Evolutionary conservation across 2,329 filamentous ascomycete species (phyloP).

Genomic region (Aspergillus aculeatinus): DNA sequence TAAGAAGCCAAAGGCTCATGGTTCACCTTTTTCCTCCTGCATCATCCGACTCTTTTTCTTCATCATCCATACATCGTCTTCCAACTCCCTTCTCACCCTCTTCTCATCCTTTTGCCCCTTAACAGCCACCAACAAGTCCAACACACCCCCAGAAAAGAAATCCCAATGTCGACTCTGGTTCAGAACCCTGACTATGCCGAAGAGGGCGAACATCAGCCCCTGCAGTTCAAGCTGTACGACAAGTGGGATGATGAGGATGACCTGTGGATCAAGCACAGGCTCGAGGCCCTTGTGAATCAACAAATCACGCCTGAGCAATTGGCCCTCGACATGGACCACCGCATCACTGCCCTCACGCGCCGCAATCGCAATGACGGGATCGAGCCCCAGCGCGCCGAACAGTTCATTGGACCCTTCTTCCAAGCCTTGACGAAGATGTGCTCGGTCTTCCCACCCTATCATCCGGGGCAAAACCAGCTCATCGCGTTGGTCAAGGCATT

Average conservation of each 20-base stretch:
- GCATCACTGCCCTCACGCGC: neutral
- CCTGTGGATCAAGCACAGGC: neutral
- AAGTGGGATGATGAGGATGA: neutral
- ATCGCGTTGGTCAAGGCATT: neutral
- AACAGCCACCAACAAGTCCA: too few species aligned
- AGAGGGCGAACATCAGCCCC: too few species aligned
- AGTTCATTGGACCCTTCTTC: neutral
- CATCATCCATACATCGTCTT: too few species aligned
- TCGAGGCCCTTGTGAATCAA: neutral
- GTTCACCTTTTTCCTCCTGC: too few species aligned
- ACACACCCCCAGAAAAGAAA: too few species aligned
- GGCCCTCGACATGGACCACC: neutral
- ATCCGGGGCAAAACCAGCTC: neutral
- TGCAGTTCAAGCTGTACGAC: neutral
- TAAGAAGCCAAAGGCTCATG: too few species aligned
- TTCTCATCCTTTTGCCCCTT: too few species aligned
- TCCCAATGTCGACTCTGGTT: too few species aligned
- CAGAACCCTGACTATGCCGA: too few species aligned
- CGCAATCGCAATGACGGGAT: neutral
- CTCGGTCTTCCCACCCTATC: neutral
- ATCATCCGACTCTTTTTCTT: too few species aligned
- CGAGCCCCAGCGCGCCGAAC: neutral
- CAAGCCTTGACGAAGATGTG: neutral
- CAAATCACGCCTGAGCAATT: neutral
- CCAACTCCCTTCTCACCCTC: too few species aligned